These are phyloP conservation scores for Xylariales sp. DNA, from an alignment of 2,329 filamentous ascomycete species.

Conservation along the genomic window DNA sequence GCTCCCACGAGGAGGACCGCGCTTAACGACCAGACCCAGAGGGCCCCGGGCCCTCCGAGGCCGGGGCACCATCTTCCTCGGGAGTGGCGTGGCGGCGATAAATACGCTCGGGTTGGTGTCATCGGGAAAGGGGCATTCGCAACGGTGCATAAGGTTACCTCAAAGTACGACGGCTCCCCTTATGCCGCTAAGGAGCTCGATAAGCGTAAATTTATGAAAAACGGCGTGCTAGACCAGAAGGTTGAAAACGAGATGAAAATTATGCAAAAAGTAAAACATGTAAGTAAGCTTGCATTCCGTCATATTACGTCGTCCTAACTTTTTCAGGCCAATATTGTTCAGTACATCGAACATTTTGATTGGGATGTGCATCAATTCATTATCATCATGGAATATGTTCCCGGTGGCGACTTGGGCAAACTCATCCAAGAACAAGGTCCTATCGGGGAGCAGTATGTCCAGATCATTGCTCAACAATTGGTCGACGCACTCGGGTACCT, in stretches of 20 bases:
- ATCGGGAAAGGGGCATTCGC: constrained; percentile 97
- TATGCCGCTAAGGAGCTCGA: constrained; percentile 96
- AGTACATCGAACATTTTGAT: constrained; percentile 90
- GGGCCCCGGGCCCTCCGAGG: constrained; percentile 46
- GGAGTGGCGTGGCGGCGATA: constrained; percentile 85
- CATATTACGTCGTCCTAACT: constrained; percentile 37
- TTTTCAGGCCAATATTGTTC: constrained; percentile 82
- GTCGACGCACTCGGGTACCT: constrained; percentile 87
- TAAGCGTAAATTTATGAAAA: constrained; percentile 92
- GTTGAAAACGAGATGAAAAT: constrained; percentile 98
- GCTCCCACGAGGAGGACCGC: constrained; percentile 37
- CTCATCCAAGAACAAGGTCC: constrained; percentile 71
- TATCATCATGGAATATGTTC: constrained; percentile 95
- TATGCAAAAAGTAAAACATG: constrained; percentile 87
- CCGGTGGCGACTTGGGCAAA: constrained; percentile 83
- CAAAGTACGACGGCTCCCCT: constrained; percentile 82
- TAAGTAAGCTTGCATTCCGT: constrained; percentile 57
- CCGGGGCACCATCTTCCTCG: constrained; percentile 57
- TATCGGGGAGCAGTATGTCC: constrained; percentile 76
- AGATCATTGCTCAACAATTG: constrained; percentile 79
- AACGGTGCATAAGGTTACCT: constrained; percentile 89
- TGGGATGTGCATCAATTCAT: constrained; percentile 86
- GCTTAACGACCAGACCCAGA: constrained; percentile 29
- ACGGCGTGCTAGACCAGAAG: constrained; percentile 87
- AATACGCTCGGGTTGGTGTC: constrained; percentile 83